Evolutionary conservation across 306 rosid species (phyloP).

Genomic region (Trichosanthes truncata): DNA sequence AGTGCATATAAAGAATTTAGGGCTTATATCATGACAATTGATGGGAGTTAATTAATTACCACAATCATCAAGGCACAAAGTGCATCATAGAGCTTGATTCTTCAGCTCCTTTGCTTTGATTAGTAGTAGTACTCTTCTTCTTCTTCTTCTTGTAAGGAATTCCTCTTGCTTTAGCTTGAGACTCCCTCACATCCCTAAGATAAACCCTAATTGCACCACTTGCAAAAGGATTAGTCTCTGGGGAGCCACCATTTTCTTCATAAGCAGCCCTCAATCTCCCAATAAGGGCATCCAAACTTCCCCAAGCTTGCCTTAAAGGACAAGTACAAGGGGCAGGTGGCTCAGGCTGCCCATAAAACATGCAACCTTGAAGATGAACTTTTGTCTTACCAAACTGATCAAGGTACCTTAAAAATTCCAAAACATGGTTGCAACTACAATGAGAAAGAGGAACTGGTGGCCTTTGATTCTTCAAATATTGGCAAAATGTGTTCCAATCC

Average conservation of each 20-base stretch:
- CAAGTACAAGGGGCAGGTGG: constrained; percentile 95
- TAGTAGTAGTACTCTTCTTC: constrained; percentile 28
- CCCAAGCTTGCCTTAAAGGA: constrained; percentile 94
- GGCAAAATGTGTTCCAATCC: constrained; percentile 98
- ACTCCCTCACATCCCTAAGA: constrained; percentile 79
- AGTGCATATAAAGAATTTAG: background rate
- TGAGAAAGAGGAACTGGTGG: constrained; percentile 80
- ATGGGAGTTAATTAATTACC: background rate
- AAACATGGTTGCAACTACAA: constrained; percentile 73
- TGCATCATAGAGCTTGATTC: constrained; percentile 33
- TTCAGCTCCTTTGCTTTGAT: constrained; percentile 32
- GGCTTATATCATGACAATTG: background rate
- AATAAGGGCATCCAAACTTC: constrained; percentile 88
- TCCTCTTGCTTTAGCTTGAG: constrained; percentile 92
- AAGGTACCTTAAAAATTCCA: constrained; percentile 73
- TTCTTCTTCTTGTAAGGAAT: constrained; percentile 94
- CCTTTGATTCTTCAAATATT: constrained; percentile 72
- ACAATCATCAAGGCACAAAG: constrained; percentile 16
- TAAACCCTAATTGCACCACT: constrained; percentile 71
- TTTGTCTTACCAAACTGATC: constrained; percentile 98
- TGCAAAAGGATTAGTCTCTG: constrained; percentile 73
- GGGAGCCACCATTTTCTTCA: constrained; percentile 85
- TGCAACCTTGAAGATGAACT: constrained; percentile 81
- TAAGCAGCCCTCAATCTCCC: constrained; percentile 96
- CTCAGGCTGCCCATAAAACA: constrained; percentile 89